Evolutionary conservation across 768 basidiomycete genomes (phyloP).

Genomic region (Hydnum rufescens): DNA sequence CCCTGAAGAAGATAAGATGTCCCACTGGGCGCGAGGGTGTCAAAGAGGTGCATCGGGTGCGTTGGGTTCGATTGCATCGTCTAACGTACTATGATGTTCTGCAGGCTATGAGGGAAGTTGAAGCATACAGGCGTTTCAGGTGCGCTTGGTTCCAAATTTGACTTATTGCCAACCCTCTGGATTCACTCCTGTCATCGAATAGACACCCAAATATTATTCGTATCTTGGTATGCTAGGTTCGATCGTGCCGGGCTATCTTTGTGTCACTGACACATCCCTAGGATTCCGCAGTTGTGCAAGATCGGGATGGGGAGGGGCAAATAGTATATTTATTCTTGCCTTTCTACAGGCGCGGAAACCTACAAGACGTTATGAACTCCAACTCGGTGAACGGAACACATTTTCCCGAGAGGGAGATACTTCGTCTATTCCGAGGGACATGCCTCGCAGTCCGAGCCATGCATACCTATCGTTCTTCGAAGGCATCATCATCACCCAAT

Average conservation of each 20-base stretch:
- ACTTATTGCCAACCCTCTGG: background rate
- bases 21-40: slow-evolving; percentile 76
- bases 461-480: slow-evolving; percentile 32
- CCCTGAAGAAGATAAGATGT: slow-evolving; percentile 92
- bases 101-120: slow-evolving; percentile 61
- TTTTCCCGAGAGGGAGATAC: slow-evolving; percentile 75
- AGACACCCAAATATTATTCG: slow-evolving; percentile 96
- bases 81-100: background rate
- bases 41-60: slow-evolving; percentile 31
- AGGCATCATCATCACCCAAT: slow-evolving; percentile 11
- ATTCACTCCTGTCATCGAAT: background rate
- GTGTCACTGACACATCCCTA: slow-evolving; percentile 14
- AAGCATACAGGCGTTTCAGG: slow-evolving; percentile 91
- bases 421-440: slow-evolving; percentile 80
- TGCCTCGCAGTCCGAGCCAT: slow-evolving; percentile 88
- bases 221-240: slow-evolving; percentile 38
- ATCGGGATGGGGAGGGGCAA: slow-evolving; percentile 80
- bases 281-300: slow-evolving; percentile 91
- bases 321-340: slow-evolving; percentile 95
- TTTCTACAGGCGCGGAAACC: slow-evolving; percentile 81
- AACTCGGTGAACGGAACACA: slow-evolving; percentile 65
- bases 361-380: slow-evolving; percentile 85
- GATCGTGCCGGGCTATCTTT: slow-evolving; percentile 5
- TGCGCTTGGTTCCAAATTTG: slow-evolving; percentile 20
- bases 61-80: no score